phyloP scores from a whole-genome alignment of 306 rosid genomes.

The Astragalus membranaceus region DNA sequence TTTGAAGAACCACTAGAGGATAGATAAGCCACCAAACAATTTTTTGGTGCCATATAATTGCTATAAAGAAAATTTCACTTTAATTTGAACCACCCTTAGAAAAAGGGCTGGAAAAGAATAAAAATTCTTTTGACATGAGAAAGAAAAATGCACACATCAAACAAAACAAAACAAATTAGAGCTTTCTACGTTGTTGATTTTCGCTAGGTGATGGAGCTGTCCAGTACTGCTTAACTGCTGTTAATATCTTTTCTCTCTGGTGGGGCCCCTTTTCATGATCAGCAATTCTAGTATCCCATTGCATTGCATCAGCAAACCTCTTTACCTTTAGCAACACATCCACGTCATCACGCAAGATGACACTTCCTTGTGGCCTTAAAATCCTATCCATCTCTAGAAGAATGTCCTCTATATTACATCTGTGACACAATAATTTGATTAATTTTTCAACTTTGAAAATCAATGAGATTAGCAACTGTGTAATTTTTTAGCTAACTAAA shows the following conservation, averaged over 20 bases:
- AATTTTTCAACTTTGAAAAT: not conserved
- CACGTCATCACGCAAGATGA: constrained; percentile 76
- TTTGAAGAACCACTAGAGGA: not conserved
- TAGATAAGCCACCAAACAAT: not conserved
- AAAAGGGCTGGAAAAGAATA: constrained; percentile 32
- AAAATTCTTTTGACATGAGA: not conserved
- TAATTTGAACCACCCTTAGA: constrained; percentile 18
- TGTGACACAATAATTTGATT: constrained; percentile 23
- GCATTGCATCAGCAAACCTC: constrained; percentile 49
- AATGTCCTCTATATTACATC: constrained; percentile 69
- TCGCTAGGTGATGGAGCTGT: constrained; percentile 44
- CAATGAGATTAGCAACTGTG: no score
- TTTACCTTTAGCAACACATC: constrained; percentile 55
- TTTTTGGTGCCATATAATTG: not conserved
- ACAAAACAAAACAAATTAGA: constrained; percentile 17
- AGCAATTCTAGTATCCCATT: constrained; percentile 61
- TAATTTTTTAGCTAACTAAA: not conserved
- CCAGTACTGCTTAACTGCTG: constrained; percentile 77
- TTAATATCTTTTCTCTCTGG: constrained; percentile 62
- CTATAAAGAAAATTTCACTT: constrained; percentile 14
- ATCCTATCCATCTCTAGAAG: constrained; percentile 88
- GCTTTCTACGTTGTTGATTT: constrained; percentile 13
- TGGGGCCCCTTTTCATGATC: constrained; percentile 77
- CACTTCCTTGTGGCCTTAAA: constrained; percentile 69
- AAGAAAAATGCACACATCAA: constrained; percentile 15